Evolutionary conservation across 1,284 basidiomycete genomes (phyloP), one percentile per base, ranked within the genome.

Genomic region (Sanghuangporus weigelae): DNA sequence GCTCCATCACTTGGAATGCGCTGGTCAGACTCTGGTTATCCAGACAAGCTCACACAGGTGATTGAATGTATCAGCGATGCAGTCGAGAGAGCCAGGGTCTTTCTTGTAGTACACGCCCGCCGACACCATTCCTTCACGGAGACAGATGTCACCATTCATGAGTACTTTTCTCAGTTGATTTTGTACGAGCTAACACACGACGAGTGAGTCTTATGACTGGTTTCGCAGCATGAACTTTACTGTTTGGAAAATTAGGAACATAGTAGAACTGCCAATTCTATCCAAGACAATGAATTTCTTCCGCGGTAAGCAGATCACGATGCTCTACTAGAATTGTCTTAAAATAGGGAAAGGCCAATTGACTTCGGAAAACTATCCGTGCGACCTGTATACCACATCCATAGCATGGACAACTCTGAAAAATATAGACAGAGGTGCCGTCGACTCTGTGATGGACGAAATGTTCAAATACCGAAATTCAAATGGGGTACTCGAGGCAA

Each of bases 101-200:
- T 75, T 67, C 71, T 84, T 39, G 67, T 67, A 8, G 63, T 62
- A 7, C 75, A 82, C 59, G 79, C 79, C 3, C 74, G 79, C 7
- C 70, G 69, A 26, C 72, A 80, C 31, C 67, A 76, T 46, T 84
- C 84, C 3, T 71, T 78, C n/a, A 84, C 82, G 0, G 74, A 76
- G 42, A 71, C 69, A 16, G 77, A 79, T n/a, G 68, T 77, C 0
- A 66, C 73, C 14, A 69, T 84, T 23, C 68, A 74, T 56, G 82
- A 85, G 69, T 83, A 84, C 67, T 84, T 84, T 63, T 76, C 81
- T 5, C 83, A 85, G 67, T 75, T 84, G 3, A 73, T 86, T 16
- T n/a, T n/a, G 82, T 86, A 54, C 71, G 84, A 86, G 8, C 46
- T 48, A n/a, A 48, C 46, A 48, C 64, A 73, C 76, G 5, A 84